Evolutionary conservation across 1,139 yeast species (phyloP).

Genomic region (Suhomyces maxii): DNA sequence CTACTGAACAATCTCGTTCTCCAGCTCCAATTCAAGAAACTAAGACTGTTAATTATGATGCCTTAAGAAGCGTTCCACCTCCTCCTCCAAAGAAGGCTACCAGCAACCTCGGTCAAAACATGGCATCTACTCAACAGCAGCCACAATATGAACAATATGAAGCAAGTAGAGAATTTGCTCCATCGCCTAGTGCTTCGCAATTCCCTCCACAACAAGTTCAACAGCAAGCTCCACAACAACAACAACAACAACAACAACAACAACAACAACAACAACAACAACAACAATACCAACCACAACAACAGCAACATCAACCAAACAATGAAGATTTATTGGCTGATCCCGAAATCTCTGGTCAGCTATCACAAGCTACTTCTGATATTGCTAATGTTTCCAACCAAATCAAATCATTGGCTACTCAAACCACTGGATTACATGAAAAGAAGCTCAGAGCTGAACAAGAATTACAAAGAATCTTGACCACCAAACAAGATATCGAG

Average conservation of each 20-base stretch:
- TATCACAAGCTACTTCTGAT: slow-evolving; percentile 80
- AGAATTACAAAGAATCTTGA: slow-evolving; percentile 66
- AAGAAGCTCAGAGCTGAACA: slow-evolving; percentile 74
- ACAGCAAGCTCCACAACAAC: background rate
- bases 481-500: slow-evolving; percentile 70
- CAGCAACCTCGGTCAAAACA: slow-evolving; percentile 1
- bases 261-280: slow-evolving; percentile 23
- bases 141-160: no score
- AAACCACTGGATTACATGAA: slow-evolving; percentile 68
- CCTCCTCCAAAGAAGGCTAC: slow-evolving; percentile 33
- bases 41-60: slow-evolving; percentile 44
- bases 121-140: slow-evolving; percentile 6
- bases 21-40: slow-evolving; percentile 11
- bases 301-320: slow-evolving; percentile 1
- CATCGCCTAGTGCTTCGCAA: background rate
- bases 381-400: slow-evolving; percentile 87
- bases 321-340: slow-evolving; percentile 60
- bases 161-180: slow-evolving; percentile 1
- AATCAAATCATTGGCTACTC: slow-evolving; percentile 72
- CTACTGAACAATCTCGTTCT: slow-evolving; percentile 5
- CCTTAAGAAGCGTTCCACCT: slow-evolving; percentile 50
- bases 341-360: slow-evolving; percentile 59
- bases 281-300: background rate
- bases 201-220: background rate
- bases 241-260: background rate